phyloP scores from a whole-genome alignment of 2,329 filamentous ascomycete species.

The Amauroascus niger region DNA sequence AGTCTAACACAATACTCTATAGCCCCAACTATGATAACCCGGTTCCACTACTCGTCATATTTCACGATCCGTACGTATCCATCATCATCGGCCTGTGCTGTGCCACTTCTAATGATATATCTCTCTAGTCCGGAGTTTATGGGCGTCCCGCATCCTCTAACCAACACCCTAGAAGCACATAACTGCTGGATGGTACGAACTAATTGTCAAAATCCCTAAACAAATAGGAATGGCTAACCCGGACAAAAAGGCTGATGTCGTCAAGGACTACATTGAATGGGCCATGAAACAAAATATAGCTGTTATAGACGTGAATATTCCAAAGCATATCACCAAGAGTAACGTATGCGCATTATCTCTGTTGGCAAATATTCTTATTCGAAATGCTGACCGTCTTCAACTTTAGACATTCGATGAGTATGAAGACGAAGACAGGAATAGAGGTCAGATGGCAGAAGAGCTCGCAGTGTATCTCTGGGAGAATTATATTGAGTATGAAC shows the following conservation, averaged over 20 bases:
- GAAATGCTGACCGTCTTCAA: neutral
- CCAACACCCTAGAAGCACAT: constrained; percentile 66
- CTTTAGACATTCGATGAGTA: constrained; percentile 21
- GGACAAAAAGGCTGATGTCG: constrained; percentile 62
- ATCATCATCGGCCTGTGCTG: neutral
- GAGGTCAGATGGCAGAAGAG: constrained; percentile 53
- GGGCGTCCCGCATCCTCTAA: constrained; percentile 57
- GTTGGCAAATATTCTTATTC: neutral
- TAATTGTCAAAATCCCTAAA: constrained; percentile 9
- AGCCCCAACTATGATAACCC: constrained; percentile 56
- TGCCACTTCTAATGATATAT: neutral
- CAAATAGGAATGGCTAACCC: constrained; percentile 14
- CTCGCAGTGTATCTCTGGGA: constrained; percentile 87
- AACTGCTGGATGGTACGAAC: constrained; percentile 76
- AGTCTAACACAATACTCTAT: neutral
- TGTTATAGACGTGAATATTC: constrained; percentile 86
- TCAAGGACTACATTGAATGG: constrained; percentile 76
- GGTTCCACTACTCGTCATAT: constrained; percentile 66
- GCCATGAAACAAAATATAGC: constrained; percentile 65
- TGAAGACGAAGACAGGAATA: constrained; percentile 41
- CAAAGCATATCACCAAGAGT: constrained; percentile 59
- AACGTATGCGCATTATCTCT: constrained; percentile 40
- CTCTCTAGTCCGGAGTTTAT: constrained; percentile 55
- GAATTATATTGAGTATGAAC: constrained; percentile 70
- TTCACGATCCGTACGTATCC: constrained; percentile 72